A percentile compares a stretch with the other conserved stretches of the same genome.
Evolutionary conservation across 805 yeast genomes (phyloP).

Genomic region (Cyberlindnera lachancei): DNA sequence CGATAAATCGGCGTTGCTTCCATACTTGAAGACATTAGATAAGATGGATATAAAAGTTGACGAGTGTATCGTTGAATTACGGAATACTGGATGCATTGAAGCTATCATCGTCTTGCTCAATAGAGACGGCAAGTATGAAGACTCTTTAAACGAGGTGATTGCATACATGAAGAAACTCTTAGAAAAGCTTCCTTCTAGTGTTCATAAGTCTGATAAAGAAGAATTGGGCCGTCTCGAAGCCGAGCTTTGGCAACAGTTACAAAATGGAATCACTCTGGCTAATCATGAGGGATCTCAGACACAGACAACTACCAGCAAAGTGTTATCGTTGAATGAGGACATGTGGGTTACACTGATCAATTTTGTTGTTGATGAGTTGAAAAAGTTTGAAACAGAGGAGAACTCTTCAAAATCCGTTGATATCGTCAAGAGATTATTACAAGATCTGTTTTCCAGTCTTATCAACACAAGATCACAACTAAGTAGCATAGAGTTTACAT

Average conservation of each 20-base stretch:
- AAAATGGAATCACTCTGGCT: slow-evolving; percentile 28
- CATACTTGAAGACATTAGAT: slow-evolving; percentile 18
- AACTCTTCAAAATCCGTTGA: slow-evolving; percentile 20
- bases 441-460: slow-evolving; percentile 34
- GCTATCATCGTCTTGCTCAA: slow-evolving; percentile 19
- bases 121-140: slow-evolving; percentile 8
- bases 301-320: slow-evolving; percentile 3
- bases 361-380: slow-evolving; percentile 29
- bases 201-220: slow-evolving; percentile 8
- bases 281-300: slow-evolving; percentile 11
- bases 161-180: slow-evolving; percentile 8
- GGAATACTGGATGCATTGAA: slow-evolving; percentile 15
- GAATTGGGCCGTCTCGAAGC: slow-evolving; percentile 17
- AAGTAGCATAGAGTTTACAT: slow-evolving; percentile 13
- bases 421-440: slow-evolving; percentile 31
- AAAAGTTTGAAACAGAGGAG: slow-evolving; percentile 19
- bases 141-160: slow-evolving; percentile 20
- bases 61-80: slow-evolving; percentile 19
- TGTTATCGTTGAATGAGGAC: slow-evolving; percentile 25
- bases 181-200: slow-evolving; percentile 8
- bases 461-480: slow-evolving; percentile 26
- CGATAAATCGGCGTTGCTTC: slow-evolving; percentile 10
- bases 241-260: slow-evolving; percentile 29
- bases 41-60: slow-evolving; percentile 17
- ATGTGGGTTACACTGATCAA: slow-evolving; percentile 35